Evolutionary conservation across 2,329 filamentous ascomycete genomes (phyloP).

Genomic region (Triangularia setosa): DNA sequence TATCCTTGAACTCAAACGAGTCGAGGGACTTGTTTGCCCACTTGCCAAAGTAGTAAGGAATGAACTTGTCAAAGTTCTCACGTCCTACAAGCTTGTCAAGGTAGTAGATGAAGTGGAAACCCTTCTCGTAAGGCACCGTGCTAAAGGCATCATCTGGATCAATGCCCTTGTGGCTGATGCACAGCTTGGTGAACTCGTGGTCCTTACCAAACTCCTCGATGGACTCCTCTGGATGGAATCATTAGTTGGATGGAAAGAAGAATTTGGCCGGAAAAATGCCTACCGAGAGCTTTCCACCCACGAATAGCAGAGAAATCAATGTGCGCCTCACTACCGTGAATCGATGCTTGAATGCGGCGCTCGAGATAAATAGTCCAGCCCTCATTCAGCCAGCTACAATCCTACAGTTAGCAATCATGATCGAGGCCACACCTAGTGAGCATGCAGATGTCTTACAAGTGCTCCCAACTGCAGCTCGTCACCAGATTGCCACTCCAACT

Average conservation of each 20-base stretch:
- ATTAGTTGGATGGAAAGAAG: neutral
- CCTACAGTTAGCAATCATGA: conserved; percentile 9
- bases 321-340: conserved; percentile 80
- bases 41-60: conserved; percentile 86
- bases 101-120: conserved; percentile 89
- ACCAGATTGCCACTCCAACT: conserved; percentile 89
- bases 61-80: conserved; percentile 90
- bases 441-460: conserved; percentile 54
- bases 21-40: conserved; percentile 86
- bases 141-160: conserved; percentile 97
- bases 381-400: conserved; percentile 60
- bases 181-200: conserved; percentile 89
- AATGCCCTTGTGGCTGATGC: conserved; percentile 80
- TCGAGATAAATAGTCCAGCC: conserved; percentile 97
- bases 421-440: neutral
- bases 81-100: conserved; percentile 82
- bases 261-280: conserved; percentile 16
- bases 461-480: conserved; percentile 75
- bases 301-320: conserved; percentile 95
- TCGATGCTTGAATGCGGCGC: conserved; percentile 69
- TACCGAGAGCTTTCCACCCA: conserved; percentile 81
- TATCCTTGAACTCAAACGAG: conserved; percentile 90
- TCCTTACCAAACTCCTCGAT: conserved; percentile 74
- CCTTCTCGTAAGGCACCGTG: conserved; percentile 90
- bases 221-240: conserved; percentile 56